Conservation (phyloP, 2,329 filamentous ascomycete genomes). For the Colletotrichum godetiae region DNA sequence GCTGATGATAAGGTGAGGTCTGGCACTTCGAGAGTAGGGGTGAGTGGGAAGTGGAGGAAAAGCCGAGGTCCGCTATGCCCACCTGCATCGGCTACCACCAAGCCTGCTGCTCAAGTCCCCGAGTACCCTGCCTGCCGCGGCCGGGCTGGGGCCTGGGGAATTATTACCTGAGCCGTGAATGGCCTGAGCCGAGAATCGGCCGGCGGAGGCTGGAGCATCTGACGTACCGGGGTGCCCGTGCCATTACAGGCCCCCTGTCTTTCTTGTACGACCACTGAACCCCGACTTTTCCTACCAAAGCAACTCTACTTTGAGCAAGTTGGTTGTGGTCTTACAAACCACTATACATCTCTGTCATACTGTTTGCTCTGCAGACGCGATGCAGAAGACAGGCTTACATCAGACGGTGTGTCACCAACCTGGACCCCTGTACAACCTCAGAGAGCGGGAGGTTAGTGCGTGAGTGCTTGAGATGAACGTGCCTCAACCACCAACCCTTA, state of each 20-base stretch:
- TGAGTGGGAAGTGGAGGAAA: background rate
- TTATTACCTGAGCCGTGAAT: background rate
- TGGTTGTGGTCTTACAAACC: conserved; percentile 25
- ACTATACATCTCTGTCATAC: conserved; percentile 18
- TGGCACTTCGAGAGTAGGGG: background rate
- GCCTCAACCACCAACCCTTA: background rate
- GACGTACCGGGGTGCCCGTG: conserved; percentile 24
- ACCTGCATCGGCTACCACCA: background rate
- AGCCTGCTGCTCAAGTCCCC: background rate
- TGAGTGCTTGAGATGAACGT: conserved; percentile 1
- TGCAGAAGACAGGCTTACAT: conserved; percentile 28
- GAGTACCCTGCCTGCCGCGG: conserved; percentile 3
- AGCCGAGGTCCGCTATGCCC: conserved; percentile 28
- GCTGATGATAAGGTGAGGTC: background rate
- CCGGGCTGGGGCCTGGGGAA: background rate
- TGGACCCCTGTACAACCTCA: conserved; percentile 1
- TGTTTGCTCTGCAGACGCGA: conserved; percentile 1
- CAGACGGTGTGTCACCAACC: conserved; percentile 19
- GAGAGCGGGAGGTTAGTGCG: background rate
- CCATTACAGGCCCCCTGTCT: background rate
- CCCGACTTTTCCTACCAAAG: conserved; percentile 8
- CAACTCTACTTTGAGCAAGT: conserved; percentile 16
- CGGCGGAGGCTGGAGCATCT: conserved; percentile 28
- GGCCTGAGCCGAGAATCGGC: conserved; percentile 26
- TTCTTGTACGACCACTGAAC: background rate